Evolutionary conservation across 108 stramenopile species (phyloP).

Genomic region (Nitzschia palea): DNA sequence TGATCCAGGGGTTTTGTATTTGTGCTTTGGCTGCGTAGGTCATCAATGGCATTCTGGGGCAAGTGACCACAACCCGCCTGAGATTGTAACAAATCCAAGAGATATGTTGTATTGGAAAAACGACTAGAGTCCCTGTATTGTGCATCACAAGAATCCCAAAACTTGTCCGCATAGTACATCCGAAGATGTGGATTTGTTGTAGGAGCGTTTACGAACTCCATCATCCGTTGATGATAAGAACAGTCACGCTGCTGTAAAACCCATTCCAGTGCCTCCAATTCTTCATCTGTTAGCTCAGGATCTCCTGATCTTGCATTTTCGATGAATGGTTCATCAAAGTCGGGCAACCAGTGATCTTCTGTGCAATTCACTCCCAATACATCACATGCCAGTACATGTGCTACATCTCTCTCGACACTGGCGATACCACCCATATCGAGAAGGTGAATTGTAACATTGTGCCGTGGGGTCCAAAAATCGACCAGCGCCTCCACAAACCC

Average conservation of each 20-base stretch:
- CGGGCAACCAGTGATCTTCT: slow-evolving; percentile 9
- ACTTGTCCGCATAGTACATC: slow-evolving; percentile 10
- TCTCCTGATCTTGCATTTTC: slow-evolving; percentile 20
- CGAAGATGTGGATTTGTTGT: not conserved
- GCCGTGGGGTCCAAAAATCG: not conserved
- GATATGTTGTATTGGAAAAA: slow-evolving; percentile 13
- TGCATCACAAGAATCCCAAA: slow-evolving; percentile 3
- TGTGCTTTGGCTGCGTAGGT: too few relatives aligned
- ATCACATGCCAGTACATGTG: slow-evolving; percentile 21
- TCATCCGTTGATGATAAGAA: not conserved
- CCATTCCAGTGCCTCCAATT: slow-evolving; percentile 19
- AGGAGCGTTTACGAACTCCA: not conserved
- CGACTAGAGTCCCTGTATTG: not conserved
- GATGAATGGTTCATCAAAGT: not conserved
- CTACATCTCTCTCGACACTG: slow-evolving; percentile 6
- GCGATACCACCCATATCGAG: slow-evolving; percentile 27
- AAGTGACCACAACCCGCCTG: slow-evolving; percentile 10
- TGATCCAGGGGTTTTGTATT: too few relatives aligned
- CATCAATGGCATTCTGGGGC: not conserved
- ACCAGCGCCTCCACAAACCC: slow-evolving; percentile 14
- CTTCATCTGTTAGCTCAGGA: slow-evolving; percentile 7
- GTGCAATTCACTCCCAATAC: slow-evolving; percentile 11
- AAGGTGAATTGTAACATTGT: not conserved
- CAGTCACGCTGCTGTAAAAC: slow-evolving; percentile 22
- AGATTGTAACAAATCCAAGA: slow-evolving; percentile 15